Evolutionary conservation across 371 early-diverging fungal species (phyloP).

Genomic region (Actinomortierella ambigua): DNA sequence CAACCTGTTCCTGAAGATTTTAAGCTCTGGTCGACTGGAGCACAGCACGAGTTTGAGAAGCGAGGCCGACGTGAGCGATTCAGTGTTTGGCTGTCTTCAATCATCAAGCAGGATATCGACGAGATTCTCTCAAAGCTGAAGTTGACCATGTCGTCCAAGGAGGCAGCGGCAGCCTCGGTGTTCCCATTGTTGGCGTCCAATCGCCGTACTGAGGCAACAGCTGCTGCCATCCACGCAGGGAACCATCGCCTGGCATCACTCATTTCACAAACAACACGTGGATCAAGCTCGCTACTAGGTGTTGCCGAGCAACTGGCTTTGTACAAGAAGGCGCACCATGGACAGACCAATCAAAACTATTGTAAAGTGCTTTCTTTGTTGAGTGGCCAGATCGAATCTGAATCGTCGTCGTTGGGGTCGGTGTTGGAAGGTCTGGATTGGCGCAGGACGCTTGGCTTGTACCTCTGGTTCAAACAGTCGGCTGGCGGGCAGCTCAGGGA

Average conservation of each 20-base stretch:
- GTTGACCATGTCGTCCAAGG: neutral
- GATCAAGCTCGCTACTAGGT: constrained; percentile 52
- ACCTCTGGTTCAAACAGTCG: constrained; percentile 70
- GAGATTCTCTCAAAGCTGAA: constrained; percentile 25
- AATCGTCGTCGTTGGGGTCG: constrained; percentile 9
- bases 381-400: constrained; percentile 48
- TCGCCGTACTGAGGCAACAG: constrained; percentile 59
- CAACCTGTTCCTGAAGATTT: constrained; percentile 21
- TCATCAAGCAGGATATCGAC: constrained; percentile 48
- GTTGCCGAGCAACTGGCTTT: constrained; percentile 58
- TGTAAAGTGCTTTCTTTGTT: constrained; percentile 60
- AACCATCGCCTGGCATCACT: constrained; percentile 74
- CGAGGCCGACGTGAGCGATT: constrained; percentile 43
- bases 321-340: constrained; percentile 20
- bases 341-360: constrained; percentile 35
- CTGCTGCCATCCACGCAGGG: constrained; percentile 53
- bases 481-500: constrained; percentile 51
- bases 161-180: constrained; percentile 52
- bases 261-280: constrained; percentile 64
- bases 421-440: constrained; percentile 61
- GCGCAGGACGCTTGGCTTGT: constrained; percentile 70
- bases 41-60: constrained; percentile 25
- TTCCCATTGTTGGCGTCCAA: constrained; percentile 54
- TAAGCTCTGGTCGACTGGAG: constrained; percentile 7
- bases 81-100: constrained; percentile 38